Percentiles rank a stretch among this genome's conserved stretches.
These are phyloP conservation scores for Nicotiana otophora DNA, from an alignment of 257 asterid genomes.

Conservation along the genomic window DNA sequence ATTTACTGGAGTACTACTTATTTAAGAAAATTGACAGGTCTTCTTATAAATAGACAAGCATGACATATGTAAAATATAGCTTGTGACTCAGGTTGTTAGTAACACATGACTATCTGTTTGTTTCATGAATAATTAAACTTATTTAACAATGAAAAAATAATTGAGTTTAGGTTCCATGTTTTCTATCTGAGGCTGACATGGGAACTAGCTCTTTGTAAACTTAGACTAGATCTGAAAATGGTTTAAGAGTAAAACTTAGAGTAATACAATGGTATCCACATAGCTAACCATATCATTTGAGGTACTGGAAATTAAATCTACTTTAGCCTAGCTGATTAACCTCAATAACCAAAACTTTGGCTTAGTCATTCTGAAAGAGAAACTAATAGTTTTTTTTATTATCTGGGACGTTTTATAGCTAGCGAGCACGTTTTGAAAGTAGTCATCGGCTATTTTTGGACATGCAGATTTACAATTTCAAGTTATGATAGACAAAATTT, in stretches of 20 bases:
- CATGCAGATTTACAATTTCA: too few species aligned
- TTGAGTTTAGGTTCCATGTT: constrained; percentile 1
- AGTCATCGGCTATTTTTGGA: too few species aligned
- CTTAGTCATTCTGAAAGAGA: too few species aligned
- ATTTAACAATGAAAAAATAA: neutral
- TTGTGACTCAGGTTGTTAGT: neutral
- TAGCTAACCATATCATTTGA: too few species aligned
- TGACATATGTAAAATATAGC: neutral
- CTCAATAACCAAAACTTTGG: too few species aligned
- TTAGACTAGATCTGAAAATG: neutral
- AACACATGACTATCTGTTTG: neutral
- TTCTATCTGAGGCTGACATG: neutral
- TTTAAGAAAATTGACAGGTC: neutral
- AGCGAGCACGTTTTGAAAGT: too few species aligned
- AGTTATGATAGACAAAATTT: too few species aligned
- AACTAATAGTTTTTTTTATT: too few species aligned
- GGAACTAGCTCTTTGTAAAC: neutral
- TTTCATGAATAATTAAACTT: neutral
- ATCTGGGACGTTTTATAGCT: too few species aligned
- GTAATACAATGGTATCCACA: neutral
- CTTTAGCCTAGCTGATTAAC: too few species aligned
- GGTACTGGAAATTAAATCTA: too few species aligned
- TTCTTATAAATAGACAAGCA: neutral
- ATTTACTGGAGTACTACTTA: neutral
- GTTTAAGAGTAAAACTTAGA: neutral